A percentile compares a stretch with the other conserved stretches of the same genome.
Conservation (phyloP, 176 grass and related monocot genomes). For the Musa acuminata region DNA sequence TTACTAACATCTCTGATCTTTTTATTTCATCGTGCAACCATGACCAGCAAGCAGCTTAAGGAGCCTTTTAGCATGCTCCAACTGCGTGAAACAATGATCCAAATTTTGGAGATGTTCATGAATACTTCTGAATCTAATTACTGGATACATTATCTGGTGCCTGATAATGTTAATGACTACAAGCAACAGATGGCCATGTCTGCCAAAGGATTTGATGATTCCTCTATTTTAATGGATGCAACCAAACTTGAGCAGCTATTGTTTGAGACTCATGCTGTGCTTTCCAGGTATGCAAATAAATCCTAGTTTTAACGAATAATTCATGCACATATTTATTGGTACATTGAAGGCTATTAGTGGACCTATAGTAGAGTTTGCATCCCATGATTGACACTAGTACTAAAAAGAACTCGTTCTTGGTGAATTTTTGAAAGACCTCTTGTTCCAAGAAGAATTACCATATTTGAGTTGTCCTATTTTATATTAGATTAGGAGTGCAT, state of each 20-base stretch:
- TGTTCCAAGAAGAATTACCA: no score
- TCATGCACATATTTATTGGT: background rate
- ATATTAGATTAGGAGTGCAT: no score
- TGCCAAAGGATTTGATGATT: conserved; percentile 49
- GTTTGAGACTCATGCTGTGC: conserved; percentile 60
- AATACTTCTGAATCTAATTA: conserved; percentile 42
- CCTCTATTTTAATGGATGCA: conserved; percentile 55
- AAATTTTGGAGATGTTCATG: conserved; percentile 71
- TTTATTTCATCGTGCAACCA: background rate
- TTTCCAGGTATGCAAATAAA: conserved; percentile 61
- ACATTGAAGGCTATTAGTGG: background rate
- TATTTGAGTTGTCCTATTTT: no score
- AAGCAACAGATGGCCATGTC: conserved; percentile 64
- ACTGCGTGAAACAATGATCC: conserved; percentile 48
- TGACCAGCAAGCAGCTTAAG: conserved; percentile 82
- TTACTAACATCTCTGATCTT: background rate
- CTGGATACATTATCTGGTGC: conserved; percentile 82
- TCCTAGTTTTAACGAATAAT: background rate
- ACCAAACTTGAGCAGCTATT: conserved; percentile 85
- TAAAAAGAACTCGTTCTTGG: no score
- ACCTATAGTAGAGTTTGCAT: no score
- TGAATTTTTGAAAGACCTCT: no score
- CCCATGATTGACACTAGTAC: no score
- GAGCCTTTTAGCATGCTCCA: conserved; percentile 65
- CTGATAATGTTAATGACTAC: conserved; percentile 58